These are phyloP conservation scores for Filosporella fistucella DNA, from an alignment of 495 filamentous ascomycete genomes.

Conservation along the genomic window DNA sequence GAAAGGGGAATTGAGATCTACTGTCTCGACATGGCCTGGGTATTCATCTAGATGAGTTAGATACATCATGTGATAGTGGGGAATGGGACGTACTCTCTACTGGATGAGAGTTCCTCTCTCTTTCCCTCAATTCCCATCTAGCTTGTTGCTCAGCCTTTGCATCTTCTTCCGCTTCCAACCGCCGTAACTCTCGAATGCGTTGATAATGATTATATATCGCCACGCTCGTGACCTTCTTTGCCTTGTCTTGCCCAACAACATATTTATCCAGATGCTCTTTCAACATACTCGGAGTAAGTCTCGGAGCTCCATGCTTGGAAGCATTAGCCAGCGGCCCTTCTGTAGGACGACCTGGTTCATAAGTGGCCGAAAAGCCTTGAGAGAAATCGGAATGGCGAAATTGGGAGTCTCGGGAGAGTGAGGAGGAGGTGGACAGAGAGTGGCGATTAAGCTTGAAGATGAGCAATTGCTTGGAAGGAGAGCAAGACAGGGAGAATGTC, in stretches of 20 bases:
- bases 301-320: conserved; percentile 58
- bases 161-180: conserved; percentile 65
- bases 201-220: conserved; percentile 99
- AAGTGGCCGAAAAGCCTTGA: conserved; percentile 67
- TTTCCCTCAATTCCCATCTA: conserved; percentile 33
- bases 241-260: conserved; percentile 91
- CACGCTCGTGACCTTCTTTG: conserved; percentile 91
- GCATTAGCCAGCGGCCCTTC: conserved; percentile 52
- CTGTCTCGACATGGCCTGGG: conserved; percentile 64
- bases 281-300: conserved; percentile 73
- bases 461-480: background rate
- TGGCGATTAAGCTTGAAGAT: conserved; percentile 4
- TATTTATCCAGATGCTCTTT: conserved; percentile 93
- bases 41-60: conserved; percentile 63
- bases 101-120: conserved; percentile 17
- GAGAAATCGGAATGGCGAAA: conserved; percentile 58
- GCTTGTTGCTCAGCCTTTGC: conserved; percentile 35
- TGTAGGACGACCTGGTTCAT: conserved; percentile 63
- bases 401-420: conserved; percentile 31
- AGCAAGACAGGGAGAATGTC: conserved; percentile 7
- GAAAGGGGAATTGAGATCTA: conserved; percentile 32
- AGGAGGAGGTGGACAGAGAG: conserved; percentile 8
- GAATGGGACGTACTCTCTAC: conserved; percentile 14
- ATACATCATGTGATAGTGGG: conserved; percentile 8
- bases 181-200: conserved; percentile 70